These are phyloP conservation scores for Jatropha curcas DNA, from an alignment of 345 rosid genomes.

Conservation along the genomic window DNA sequence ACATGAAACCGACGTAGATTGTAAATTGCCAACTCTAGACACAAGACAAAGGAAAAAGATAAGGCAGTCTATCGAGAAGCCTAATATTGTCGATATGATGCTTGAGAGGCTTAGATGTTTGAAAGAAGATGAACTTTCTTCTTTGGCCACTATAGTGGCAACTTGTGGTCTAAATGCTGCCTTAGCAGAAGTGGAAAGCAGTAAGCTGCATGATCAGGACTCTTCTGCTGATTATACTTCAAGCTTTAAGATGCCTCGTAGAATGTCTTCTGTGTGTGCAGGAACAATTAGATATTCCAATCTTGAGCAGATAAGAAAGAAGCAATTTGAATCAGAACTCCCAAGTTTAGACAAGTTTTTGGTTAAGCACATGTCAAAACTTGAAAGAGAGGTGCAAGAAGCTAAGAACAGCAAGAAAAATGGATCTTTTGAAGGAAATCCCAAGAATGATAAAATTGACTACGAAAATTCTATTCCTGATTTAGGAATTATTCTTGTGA, in stretches of 20 bases:
- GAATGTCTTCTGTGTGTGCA: constrained; percentile 41
- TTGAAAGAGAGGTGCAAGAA: constrained; percentile 83
- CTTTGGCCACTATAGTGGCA: constrained; percentile 88
- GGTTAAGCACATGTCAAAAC: constrained; percentile 75
- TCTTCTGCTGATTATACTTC: constrained; percentile 28
- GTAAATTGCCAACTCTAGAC: too few species aligned
- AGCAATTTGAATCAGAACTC: constrained; percentile 47
- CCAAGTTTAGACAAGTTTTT: constrained; percentile 81
- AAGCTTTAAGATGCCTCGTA: constrained; percentile 31
- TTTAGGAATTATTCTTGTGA: constrained; percentile 63
- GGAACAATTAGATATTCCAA: constrained; percentile 26
- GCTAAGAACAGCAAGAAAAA: constrained; percentile 56
- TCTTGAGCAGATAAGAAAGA: constrained; percentile 30
- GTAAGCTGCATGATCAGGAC: constrained; percentile 37
- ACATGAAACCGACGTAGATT: too few species aligned
- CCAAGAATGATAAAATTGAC: constrained; percentile 17
- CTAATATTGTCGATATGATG: constrained; percentile 56
- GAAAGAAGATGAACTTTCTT: constrained; percentile 88
- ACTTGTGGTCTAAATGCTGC: constrained; percentile 92
- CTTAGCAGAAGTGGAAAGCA: constrained; percentile 63
- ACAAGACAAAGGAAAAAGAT: constrained; percentile 53
- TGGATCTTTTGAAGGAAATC: constrained; percentile 24
- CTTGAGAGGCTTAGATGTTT: constrained; percentile 76
- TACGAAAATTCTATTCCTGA: constrained; percentile 36
- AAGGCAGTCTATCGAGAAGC: constrained; percentile 60